Evolutionary conservation across 352 stramenopile genomes (phyloP), one percentile per base, ranked within the genome.

Genomic region (Pythium monospermum): DNA sequence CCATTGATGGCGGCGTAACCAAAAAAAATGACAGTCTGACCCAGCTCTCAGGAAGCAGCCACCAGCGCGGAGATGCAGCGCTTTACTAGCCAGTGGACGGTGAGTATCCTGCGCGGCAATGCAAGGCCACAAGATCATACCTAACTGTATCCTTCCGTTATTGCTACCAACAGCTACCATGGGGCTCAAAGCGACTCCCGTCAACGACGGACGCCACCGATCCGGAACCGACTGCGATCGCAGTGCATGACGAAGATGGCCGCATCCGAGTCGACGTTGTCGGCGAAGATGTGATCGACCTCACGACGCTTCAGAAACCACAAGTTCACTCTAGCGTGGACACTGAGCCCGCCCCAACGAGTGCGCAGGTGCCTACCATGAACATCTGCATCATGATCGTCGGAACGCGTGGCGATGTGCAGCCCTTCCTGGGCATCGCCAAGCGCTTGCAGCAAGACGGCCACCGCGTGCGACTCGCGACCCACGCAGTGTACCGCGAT

Each of bases 381-480:
- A 83, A 59, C 23, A 68, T 96, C 30, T 88, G 88, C 40, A 94
- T 96, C 58, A 91, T 96, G 79, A 81, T 96, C 49, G 87, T 96
- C n/a, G 87, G 87, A 22, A 96, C 87, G 0, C 74, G 80, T 5
- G 85, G 86, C 11, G 86, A 96, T 49, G 85, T 95, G 19, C 76
- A 93, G 66, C 85, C 85, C 7, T 96, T 94, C 55, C 53, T 94
- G 8, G 83, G 64, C 21, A 90, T 97, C 32, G 88, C 85, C 25
- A 87, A 91, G 55, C 67, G 81, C 18, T 66, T 98, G 7, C 61
- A 91, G 47, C 45, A 69, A 0, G 64, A 95, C 22, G 91, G 91
- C 1, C 94, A 98, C 52, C 79, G 87, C 13, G 94, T 98, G 12
- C 80, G 94, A 0, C 61, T 98, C 8, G 91, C 91, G 0, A 96